A percentile compares a stretch with the other conserved stretches of the same genome.
These are phyloP conservation scores for Globisporangium apiculatum DNA, from an alignment of 352 stramenopile species.

Conservation along the genomic window DNA sequence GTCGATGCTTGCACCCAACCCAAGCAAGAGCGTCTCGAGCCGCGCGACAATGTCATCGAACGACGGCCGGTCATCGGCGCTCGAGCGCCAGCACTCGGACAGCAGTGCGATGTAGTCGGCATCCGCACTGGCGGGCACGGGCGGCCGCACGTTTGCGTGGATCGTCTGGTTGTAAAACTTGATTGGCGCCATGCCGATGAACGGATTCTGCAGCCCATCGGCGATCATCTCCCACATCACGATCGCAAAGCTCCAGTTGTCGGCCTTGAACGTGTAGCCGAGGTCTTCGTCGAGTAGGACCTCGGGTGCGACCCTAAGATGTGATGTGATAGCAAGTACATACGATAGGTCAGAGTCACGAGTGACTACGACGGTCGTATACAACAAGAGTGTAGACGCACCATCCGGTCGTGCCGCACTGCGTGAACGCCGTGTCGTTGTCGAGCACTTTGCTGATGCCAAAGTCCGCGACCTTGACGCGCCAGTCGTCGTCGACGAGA, in stretches of 20 bases:
- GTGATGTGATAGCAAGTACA: no score
- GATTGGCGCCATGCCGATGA: slow-evolving; percentile 87
- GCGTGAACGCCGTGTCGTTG: slow-evolving; percentile 78
- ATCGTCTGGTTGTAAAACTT: slow-evolving; percentile 90
- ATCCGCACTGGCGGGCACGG: slow-evolving; percentile 60
- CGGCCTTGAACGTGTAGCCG: slow-evolving; percentile 85
- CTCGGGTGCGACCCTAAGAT: slow-evolving; percentile 78
- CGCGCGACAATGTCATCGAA: slow-evolving; percentile 75
- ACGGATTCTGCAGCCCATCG: slow-evolving; percentile 70
- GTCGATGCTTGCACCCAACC: slow-evolving; percentile 72
- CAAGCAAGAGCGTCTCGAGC: slow-evolving; percentile 66
- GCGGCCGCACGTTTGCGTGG: slow-evolving; percentile 62
- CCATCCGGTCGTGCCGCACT: slow-evolving; percentile 85
- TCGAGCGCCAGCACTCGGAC: slow-evolving; percentile 80
- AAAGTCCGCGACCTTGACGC: slow-evolving; percentile 86
- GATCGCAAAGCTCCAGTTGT: slow-evolving; percentile 89
- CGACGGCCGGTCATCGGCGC: slow-evolving; percentile 56
- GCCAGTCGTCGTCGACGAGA: slow-evolving; percentile 85
- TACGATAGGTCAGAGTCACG: no score
- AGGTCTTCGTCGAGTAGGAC: slow-evolving; percentile 84
- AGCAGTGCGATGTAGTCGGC: slow-evolving; percentile 69
- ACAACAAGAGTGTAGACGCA: slow-evolving; percentile 13
- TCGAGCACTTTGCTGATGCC: slow-evolving; percentile 87
- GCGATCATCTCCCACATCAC: slow-evolving; percentile 90
- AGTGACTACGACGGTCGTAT: neutral